These are phyloP conservation scores for Boletus patriciae DNA, from an alignment of 768 basidiomycete genomes.

Conservation along the genomic window DNA sequence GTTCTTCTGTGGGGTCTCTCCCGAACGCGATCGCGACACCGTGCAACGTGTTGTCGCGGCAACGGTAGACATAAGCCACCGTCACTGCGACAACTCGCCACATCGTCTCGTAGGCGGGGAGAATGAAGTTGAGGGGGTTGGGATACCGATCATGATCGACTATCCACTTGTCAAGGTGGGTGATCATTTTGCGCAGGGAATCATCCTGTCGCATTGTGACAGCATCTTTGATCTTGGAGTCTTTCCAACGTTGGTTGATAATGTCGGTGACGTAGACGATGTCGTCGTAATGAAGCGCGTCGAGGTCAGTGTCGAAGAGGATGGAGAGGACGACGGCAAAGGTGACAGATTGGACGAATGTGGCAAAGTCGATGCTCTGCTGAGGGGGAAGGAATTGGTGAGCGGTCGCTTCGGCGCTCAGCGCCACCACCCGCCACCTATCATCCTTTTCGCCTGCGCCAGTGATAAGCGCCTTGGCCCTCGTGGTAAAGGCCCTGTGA, in stretches of 20 bases:
- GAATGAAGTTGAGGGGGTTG: slow-evolving; percentile 51
- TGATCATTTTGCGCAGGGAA: slow-evolving; percentile 36
- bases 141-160: slow-evolving; percentile 25
- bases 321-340: slow-evolving; percentile 45
- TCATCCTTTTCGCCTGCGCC: slow-evolving; percentile 1
- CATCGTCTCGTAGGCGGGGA: slow-evolving; percentile 62
- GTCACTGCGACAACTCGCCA: slow-evolving; percentile 63
- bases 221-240: slow-evolving; percentile 21
- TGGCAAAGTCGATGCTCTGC: slow-evolving; percentile 31
- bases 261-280: slow-evolving; percentile 39
- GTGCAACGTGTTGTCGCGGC: slow-evolving; percentile 21
- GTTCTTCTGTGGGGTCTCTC: slow-evolving; percentile 23
- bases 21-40: slow-evolving; percentile 28
- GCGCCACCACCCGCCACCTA: slow-evolving; percentile 17
- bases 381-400: slow-evolving; percentile 13
- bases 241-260: slow-evolving; percentile 37
- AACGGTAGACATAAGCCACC: slow-evolving; percentile 29
- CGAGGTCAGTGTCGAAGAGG: slow-evolving; percentile 36
- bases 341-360: slow-evolving; percentile 44
- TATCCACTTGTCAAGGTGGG: slow-evolving; percentile 37
- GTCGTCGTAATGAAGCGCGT: slow-evolving; percentile 33
- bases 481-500: slow-evolving; percentile 29
- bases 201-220: slow-evolving; percentile 15
- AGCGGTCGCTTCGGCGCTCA: slow-evolving; percentile 13
- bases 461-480: slow-evolving; percentile 23